A percentile compares a stretch with the other conserved stretches of the same genome.
These are phyloP conservation scores for Annulohypoxylon truncatum DNA, from an alignment of 2,329 filamentous ascomycete genomes.

Conservation along the genomic window DNA sequence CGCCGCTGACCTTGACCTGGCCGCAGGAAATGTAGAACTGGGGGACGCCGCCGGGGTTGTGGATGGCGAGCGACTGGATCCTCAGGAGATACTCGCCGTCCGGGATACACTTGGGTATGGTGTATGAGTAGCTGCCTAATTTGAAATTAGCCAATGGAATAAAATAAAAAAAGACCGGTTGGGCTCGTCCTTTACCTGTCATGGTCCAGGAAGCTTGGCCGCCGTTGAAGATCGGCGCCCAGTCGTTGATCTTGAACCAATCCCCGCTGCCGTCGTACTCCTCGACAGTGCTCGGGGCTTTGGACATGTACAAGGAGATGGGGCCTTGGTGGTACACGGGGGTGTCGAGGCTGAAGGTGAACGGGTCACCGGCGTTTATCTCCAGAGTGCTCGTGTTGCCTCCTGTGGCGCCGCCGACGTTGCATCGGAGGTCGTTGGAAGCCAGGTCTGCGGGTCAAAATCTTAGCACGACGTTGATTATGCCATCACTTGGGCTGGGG, in stretches of 20 bases:
- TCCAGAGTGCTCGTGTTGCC: constrained; percentile 51
- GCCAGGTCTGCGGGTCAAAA: constrained; percentile 47
- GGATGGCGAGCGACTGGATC: constrained; percentile 70
- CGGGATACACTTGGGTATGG: constrained; percentile 64
- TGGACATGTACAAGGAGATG: constrained; percentile 56
- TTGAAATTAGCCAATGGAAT: not conserved
- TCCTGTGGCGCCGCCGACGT: constrained; percentile 53
- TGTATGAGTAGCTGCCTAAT: constrained; percentile 50
- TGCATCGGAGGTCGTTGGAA: constrained; percentile 57
- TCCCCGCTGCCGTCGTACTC: constrained; percentile 55
- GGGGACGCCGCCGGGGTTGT: constrained; percentile 62
- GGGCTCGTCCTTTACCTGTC: constrained; percentile 46
- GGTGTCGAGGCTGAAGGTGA: constrained; percentile 54
- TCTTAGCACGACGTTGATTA: constrained; percentile 9
- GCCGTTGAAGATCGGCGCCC: constrained; percentile 51
- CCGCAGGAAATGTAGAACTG: constrained; percentile 61
- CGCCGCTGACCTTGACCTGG: constrained; percentile 59
- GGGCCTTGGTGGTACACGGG: constrained; percentile 58
- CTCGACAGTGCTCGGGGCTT: constrained; percentile 51
- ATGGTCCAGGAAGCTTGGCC: constrained; percentile 52
- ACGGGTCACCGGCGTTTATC: constrained; percentile 54
- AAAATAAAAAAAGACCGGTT: not conserved
- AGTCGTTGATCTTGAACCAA: constrained; percentile 58
- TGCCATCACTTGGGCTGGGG: not conserved
- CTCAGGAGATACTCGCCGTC: constrained; percentile 69